A percentile compares a stretch with the other conserved stretches of the same genome.
phyloP scores from a whole-genome alignment of 2,329 filamentous ascomycete genomes.

The Balansia obtecta region DNA sequence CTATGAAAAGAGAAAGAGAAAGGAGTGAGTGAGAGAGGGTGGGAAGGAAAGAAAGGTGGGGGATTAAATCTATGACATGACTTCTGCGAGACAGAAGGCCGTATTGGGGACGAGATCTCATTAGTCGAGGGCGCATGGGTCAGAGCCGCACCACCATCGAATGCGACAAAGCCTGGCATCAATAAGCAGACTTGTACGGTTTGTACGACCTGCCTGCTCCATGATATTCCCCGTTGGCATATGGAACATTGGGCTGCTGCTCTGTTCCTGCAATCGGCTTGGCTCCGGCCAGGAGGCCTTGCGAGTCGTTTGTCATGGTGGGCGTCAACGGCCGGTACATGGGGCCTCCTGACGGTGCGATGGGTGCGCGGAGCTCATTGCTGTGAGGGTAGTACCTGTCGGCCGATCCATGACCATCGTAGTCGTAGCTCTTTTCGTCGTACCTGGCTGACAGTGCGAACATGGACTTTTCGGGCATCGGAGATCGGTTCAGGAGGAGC shows the following conservation, averaged over 20 bases:
- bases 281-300: constrained; percentile 26
- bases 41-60: too few species aligned
- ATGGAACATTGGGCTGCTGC: constrained; percentile 4
- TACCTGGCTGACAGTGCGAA: constrained; percentile 30
- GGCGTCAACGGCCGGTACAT: constrained; percentile 27
- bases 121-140: not conserved
- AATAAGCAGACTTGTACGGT: not conserved
- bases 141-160: not conserved
- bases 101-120: not conserved
- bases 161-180: not conserved
- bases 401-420: constrained; percentile 17
- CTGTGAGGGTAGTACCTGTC: constrained; percentile 19
- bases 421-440: constrained; percentile 20
- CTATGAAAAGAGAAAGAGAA: not conserved
- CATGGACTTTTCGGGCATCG: constrained; percentile 24
- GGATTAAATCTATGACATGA: not conserved
- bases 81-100: not conserved
- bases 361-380: constrained; percentile 11
- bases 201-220: constrained; percentile 9
- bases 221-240: constrained; percentile 4
- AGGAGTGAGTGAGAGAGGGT: too few species aligned
- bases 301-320: constrained; percentile 19
- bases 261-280: constrained; percentile 25
- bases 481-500: constrained; percentile 53
- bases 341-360: constrained; percentile 15